Evolutionary conservation across 116 monocot species (phyloP), one percentile per base, ranked within the genome.

Genomic region (Posidonia oceanica): DNA sequence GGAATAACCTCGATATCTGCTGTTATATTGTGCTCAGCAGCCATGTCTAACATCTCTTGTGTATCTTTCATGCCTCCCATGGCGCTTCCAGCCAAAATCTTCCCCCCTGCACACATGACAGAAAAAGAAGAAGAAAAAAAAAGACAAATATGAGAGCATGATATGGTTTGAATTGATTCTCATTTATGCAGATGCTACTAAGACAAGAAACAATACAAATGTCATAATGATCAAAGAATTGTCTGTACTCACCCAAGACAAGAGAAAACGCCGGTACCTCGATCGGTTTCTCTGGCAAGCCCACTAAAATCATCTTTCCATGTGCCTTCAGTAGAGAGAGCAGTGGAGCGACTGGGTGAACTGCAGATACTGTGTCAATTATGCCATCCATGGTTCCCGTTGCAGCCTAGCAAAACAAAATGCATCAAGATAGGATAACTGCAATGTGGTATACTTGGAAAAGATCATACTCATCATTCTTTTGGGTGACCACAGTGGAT

Each of bases 31-130:
- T 78, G 71, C 67, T 78, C 53, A 39, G 51, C 77, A 18, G 72
- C 77, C 51, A 78, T 66, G 59, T 72, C 72, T 17, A 78, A 17
- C 77, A 78, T 78, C 72, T 78, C 77, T 72, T 78, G 72, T 21
- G 77, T 78, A 41, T 72, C 72, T 22, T 48, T 51, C 67, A 78
- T 66, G 21, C 77, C 77, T 38, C 77, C 77, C 39, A 78, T 72
- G 72, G 51, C n/a, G 67, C 77, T 78, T 36, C 77, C 77, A n/a
- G 60, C 77, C 51, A 78, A 39, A 39, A 14, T 64, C 71, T 77
- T 77, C 36, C 76, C 71, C 12, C 71, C 76, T 77, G 4, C 29
- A 14, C 5, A 14, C 48, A 57, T 14, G 20, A 7, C 7, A 55
- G 0, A 56, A 54, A 36, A 55, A 29, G 29, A 29, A 29, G 29